Percentiles rank a stretch among this genome's conserved stretches.
Evolutionary conservation across 176 grass and related monocot species (phyloP).

Genomic region (Oryza glumipatula): DNA sequence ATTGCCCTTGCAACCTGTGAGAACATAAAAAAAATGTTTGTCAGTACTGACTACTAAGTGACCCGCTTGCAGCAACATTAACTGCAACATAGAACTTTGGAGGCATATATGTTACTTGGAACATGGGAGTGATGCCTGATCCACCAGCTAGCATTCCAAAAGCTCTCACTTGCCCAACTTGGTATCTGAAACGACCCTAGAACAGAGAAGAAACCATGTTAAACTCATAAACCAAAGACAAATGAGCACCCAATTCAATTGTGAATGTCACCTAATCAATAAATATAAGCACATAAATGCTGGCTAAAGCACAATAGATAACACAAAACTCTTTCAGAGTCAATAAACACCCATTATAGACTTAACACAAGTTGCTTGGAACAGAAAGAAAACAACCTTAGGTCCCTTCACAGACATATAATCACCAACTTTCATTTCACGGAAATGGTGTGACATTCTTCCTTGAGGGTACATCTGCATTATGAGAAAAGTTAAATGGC

Average conservation of each 20-base stretch:
- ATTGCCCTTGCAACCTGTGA: constrained; percentile 87
- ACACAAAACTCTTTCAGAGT: not conserved
- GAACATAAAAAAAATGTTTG: constrained; percentile 28
- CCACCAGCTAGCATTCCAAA: constrained; percentile 98
- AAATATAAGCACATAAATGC: not conserved
- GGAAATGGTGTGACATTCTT: constrained; percentile 99
- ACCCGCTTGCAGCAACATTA: not conserved
- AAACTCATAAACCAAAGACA: not conserved
- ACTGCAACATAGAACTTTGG: constrained; percentile 17
- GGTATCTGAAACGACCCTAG: constrained; percentile 95
- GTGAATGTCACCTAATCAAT: not conserved
- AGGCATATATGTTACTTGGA: constrained; percentile 67
- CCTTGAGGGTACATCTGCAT: constrained; percentile 98
- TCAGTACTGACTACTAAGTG: not conserved
- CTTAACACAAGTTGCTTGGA: constrained; percentile 8
- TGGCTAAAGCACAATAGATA: constrained; percentile 26
- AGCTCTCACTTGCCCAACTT: constrained; percentile 87
- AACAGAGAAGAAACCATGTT: constrained; percentile 29
- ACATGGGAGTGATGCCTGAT: constrained; percentile 98
- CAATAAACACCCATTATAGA: not conserved
- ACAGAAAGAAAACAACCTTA: constrained; percentile 67
- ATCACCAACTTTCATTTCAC: constrained; percentile 92
- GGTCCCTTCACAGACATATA: constrained; percentile 92
- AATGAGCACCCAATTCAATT: not conserved
- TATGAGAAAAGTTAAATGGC: not conserved